Evolutionary conservation across 306 rosid genomes (phyloP).

Genomic region (Senna siamea): DNA sequence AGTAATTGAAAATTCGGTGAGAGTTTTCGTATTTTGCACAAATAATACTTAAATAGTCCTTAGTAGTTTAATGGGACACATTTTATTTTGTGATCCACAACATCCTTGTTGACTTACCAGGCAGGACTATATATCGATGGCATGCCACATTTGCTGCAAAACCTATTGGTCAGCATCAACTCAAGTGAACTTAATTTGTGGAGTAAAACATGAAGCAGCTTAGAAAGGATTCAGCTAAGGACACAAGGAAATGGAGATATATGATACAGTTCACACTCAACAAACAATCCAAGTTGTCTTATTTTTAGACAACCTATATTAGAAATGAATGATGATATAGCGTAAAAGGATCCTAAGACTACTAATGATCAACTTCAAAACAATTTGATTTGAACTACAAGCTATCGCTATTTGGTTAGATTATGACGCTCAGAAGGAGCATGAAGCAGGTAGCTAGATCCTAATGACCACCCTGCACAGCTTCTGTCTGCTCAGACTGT

Average conservation of each 20-base stretch:
- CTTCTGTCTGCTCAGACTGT: conserved; percentile 59
- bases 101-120: no score
- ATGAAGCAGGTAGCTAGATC: conserved; percentile 49
- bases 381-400: conserved; percentile 57
- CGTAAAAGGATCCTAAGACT: conserved; percentile 56
- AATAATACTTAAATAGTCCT: no score
- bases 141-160: no score
- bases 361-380: conserved; percentile 40
- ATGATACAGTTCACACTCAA: conserved; percentile 49
- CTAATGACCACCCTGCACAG: conserved; percentile 54
- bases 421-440: conserved; percentile 54
- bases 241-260: background rate
- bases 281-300: conserved; percentile 50
- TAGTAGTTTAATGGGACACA: no score
- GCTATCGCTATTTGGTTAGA: conserved; percentile 81
- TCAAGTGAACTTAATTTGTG: background rate
- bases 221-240: background rate
- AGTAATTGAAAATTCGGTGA: no score
- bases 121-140: no score
- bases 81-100: no score
- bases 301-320: conserved; percentile 42
- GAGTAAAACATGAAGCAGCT: background rate
- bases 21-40: no score
- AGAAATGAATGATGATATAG: conserved; percentile 48
- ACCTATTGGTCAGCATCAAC: background rate